Evolutionary conservation across 345 rosid genomes (phyloP), one percentile per base, ranked within the genome.

Genomic region (Noccaea caerulescens): DNA sequence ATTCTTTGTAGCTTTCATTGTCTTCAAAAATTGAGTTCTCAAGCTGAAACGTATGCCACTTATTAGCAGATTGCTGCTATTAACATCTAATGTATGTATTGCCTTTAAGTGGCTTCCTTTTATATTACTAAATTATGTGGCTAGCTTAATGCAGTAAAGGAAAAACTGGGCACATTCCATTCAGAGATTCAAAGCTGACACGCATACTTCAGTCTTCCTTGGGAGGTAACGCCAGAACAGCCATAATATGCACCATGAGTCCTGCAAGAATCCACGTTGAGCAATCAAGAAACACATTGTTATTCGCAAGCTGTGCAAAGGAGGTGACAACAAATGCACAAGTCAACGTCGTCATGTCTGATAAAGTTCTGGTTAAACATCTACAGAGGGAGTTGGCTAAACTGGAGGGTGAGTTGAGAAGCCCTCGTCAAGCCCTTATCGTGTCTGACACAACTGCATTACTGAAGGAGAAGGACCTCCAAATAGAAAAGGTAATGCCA

Each of bases 261-360:
- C 97, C 97, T 49, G 99, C 96, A 39, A 82, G 95, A 81, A 82
- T 66, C 75, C 96, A 94, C 71, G 95, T 89, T 49, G 99, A 94
- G 76, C 97, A 94, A 72, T 86, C 99, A 57, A 86, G 97, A 72
- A 94, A 94, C 68, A 91, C 95, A 14, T 89, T 94, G 71, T 68
- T 94, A 76, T 94, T 94, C 65, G 99, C 99, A 49, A 87, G 95
- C 62, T 91, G 97, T 79, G 99, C 99, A 8, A 91, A 91, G 76
- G 96, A 89, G 77, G 96, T 94, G 81, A 42, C 87, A 49, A 94
- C 95, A 41, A 89, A 86, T 78, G 99, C 97, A 44, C 93, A 84
- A 72, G 90, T 94, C 73, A 89, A 91, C 41, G 89, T 91, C 20
- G 90, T 91, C 44, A 70, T 93, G 86, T 87, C 97, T 58, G 95